Conservation (phyloP, 2,329 filamentous ascomycete species). For the Drechslerella stenobrocha region DNA sequence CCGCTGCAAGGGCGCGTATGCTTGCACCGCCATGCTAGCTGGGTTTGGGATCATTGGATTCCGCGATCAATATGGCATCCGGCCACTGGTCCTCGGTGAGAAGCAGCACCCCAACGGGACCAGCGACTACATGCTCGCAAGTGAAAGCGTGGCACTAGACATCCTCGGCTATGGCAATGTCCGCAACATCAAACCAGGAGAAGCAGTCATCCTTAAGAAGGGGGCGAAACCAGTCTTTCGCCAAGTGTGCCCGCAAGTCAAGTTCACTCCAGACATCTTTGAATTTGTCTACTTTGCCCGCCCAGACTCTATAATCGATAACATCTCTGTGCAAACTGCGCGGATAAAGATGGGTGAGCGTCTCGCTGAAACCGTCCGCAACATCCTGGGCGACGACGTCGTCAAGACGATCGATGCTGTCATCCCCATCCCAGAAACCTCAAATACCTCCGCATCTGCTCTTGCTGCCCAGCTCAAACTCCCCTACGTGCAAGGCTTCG, state of each 20-base stretch:
- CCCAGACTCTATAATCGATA: slow-evolving; percentile 80
- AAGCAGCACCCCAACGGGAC: slow-evolving; percentile 68
- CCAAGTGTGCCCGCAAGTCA: slow-evolving; percentile 69
- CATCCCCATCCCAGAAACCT: slow-evolving; percentile 82
- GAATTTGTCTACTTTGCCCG: slow-evolving; percentile 87
- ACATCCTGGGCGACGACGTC: slow-evolving; percentile 68
- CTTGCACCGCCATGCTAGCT: slow-evolving; percentile 79
- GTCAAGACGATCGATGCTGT: slow-evolving; percentile 77
- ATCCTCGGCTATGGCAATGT: slow-evolving; percentile 80
- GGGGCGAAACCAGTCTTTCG: slow-evolving; percentile 72
- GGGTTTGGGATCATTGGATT: slow-evolving; percentile 81
- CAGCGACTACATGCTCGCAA: slow-evolving; percentile 87
- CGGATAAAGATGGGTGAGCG: slow-evolving; percentile 84
- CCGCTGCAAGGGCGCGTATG: slow-evolving; percentile 73
- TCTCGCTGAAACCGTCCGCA: slow-evolving; percentile 72
- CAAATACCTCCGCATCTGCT: slow-evolving; percentile 75
- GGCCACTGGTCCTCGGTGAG: slow-evolving; percentile 77
- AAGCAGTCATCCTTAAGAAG: slow-evolving; percentile 78
- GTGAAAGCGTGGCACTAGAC: slow-evolving; percentile 79
- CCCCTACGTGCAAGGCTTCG: slow-evolving; percentile 77
- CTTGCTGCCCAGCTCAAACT: slow-evolving; percentile 75
- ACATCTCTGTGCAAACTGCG: slow-evolving; percentile 81
- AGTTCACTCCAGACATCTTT: slow-evolving; percentile 83
- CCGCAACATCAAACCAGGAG: slow-evolving; percentile 75
- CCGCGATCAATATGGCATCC: slow-evolving; percentile 77